A percentile compares a stretch with the other conserved stretches of the same genome.
Evolutionary conservation across 306 rosid genomes (phyloP).

Genomic region (Notholithocarpus densiflorus): DNA sequence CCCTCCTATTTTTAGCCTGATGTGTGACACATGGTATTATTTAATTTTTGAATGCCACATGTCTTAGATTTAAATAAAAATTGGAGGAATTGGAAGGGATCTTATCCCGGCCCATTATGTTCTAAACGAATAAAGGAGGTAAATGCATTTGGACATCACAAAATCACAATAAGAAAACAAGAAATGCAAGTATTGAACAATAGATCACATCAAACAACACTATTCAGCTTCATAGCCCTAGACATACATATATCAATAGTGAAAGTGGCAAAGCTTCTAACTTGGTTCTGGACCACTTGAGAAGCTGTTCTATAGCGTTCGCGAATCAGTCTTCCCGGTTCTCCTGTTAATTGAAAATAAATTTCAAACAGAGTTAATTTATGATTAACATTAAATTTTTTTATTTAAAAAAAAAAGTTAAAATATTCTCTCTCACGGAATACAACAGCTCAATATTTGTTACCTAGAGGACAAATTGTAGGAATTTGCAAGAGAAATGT

Average conservation of each 20-base stretch:
- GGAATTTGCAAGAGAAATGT: background rate
- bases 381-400: slow-evolving; percentile 7
- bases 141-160: background rate
- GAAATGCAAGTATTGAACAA: background rate
- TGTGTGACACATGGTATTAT: too few relatives aligned
- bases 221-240: slow-evolving; percentile 39
- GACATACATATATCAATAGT: slow-evolving; percentile 61
- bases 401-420: too few relatives aligned
- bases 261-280: slow-evolving; percentile 80
- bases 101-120: background rate
- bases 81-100: too few relatives aligned
- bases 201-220: slow-evolving; percentile 25
- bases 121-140: background rate
- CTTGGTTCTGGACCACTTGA: slow-evolving; percentile 98
- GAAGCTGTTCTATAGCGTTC: slow-evolving; percentile 95
- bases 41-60: too few relatives aligned
- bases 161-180: background rate
- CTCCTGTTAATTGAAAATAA: slow-evolving; percentile 52
- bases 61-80: too few relatives aligned
- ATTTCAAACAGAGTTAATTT: slow-evolving; percentile 12
- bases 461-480: background rate
- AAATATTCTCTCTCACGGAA: background rate
- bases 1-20: too few relatives aligned
- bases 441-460: background rate
- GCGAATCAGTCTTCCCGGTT: slow-evolving; percentile 92